A percentile compares a stretch with the other conserved stretches of the same genome.
phyloP scores from a whole-genome alignment of 257 asterid genomes.

The Solanum dulcamara region DNA sequence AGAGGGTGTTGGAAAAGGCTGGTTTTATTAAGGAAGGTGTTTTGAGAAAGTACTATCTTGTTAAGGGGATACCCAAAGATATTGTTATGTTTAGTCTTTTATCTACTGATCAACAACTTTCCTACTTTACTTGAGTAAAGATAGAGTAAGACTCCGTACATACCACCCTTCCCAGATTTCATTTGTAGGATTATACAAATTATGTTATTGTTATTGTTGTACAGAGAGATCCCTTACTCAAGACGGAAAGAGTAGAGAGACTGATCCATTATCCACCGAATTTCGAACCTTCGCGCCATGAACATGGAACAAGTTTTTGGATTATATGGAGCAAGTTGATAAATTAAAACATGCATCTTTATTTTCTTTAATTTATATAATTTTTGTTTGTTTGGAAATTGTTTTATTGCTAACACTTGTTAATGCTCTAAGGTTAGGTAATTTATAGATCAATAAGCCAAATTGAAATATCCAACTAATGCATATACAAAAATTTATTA shows the following conservation, averaged over 20 bases:
- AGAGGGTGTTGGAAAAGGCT: conserved; percentile 66
- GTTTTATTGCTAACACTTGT: background rate
- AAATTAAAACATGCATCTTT: background rate
- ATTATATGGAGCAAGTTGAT: background rate
- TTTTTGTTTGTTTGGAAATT: background rate
- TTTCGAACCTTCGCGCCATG: too few species aligned
- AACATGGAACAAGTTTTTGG: background rate
- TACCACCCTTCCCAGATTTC: background rate
- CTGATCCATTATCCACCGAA: too few species aligned
- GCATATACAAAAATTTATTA: background rate
- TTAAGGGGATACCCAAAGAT: conserved; percentile 53
- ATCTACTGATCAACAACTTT: conserved; percentile 28
- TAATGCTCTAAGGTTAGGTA: background rate
- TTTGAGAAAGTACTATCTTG: conserved; percentile 47
- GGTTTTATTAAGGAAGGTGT: conserved; percentile 63
- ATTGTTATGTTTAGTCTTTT: conserved; percentile 53
- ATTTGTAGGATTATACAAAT: too few species aligned
- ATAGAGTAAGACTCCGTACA: background rate
- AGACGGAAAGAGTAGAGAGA: too few species aligned
- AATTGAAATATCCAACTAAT: background rate
- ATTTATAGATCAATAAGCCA: background rate
- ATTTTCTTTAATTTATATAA: background rate
- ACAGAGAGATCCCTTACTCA: too few species aligned
- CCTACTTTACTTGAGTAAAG: background rate
- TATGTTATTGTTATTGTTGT: too few species aligned